These are phyloP conservation scores for Coemansia sp. DNA, from an alignment of 192 early-diverging fungal species.

Conservation along the genomic window DNA sequence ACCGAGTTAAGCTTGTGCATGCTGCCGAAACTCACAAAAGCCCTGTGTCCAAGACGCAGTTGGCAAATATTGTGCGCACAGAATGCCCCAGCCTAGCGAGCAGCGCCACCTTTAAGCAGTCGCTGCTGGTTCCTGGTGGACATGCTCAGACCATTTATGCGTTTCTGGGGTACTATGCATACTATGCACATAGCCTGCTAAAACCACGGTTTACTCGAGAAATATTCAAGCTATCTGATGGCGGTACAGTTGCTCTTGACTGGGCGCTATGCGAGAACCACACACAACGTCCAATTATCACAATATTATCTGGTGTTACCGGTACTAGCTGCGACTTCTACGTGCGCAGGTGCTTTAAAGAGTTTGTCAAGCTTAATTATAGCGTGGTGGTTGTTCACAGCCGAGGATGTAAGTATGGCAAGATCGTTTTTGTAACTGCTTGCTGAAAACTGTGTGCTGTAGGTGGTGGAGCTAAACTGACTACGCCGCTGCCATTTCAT, in stretches of 20 bases:
- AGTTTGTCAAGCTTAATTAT: constrained; percentile 62
- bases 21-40: constrained; percentile 13
- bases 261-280: constrained; percentile 67
- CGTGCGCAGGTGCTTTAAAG: constrained; percentile 71
- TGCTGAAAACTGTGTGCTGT: constrained; percentile 4
- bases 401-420: constrained; percentile 68
- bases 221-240: constrained; percentile 72
- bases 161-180: constrained; percentile 48
- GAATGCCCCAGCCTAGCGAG: constrained; percentile 60
- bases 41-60: constrained; percentile 8
- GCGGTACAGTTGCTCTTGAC: constrained; percentile 82
- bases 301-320: constrained; percentile 86
- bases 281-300: constrained; percentile 66
- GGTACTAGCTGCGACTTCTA: constrained; percentile 91
- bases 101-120: constrained; percentile 59
- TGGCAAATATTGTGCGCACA: constrained; percentile 30
- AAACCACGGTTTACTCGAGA: constrained; percentile 50
- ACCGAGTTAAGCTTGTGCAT: constrained; percentile 35
- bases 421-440: not conserved
- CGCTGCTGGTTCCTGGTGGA: constrained; percentile 69
- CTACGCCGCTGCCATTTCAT: constrained; percentile 74
- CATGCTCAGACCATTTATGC: constrained; percentile 71
- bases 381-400: constrained; percentile 82
- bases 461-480: constrained; percentile 69
- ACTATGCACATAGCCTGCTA: constrained; percentile 50